These are phyloP conservation scores for Stellera chamaejasme DNA, from an alignment of 345 rosid genomes.

Conservation along the genomic window DNA sequence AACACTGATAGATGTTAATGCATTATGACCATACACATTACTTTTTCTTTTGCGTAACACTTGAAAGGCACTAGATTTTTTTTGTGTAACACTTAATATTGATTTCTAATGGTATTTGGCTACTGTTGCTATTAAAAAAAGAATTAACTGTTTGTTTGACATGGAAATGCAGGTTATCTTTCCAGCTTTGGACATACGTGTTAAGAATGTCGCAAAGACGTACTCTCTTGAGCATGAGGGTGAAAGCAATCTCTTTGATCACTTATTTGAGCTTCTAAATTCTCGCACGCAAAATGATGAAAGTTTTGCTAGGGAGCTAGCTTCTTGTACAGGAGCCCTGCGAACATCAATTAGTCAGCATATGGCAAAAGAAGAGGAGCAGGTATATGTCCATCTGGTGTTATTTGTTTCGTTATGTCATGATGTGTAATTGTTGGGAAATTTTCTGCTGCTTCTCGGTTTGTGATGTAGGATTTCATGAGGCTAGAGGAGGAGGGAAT, in stretches of 20 bases:
- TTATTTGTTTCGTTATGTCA: too few species aligned
- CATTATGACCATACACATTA: too few species aligned
- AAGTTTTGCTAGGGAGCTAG: conserved; percentile 59
- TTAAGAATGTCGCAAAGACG: conserved; percentile 83
- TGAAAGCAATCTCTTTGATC: conserved; percentile 65
- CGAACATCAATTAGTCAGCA: conserved; percentile 79
- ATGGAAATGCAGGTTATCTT: conserved; percentile 56
- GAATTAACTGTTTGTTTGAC: background rate
- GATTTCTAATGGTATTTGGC: background rate
- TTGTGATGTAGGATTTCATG: too few species aligned
- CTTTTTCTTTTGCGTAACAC: too few species aligned
- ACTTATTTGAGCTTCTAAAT: conserved; percentile 58
- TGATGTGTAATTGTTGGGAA: too few species aligned
- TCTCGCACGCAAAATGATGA: conserved; percentile 48
- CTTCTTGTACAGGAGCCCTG: conserved; percentile 77
- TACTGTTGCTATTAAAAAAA: background rate
- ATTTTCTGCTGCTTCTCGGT: too few species aligned
- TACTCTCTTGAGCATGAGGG: conserved; percentile 91
- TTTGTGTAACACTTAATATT: too few species aligned
- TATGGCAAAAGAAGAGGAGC: conserved; percentile 93
- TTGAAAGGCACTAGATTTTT: too few species aligned
- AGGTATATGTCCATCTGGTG: conserved; percentile 28
- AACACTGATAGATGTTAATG: too few species aligned
- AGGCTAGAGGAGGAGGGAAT: too few species aligned
- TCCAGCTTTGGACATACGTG: conserved; percentile 80